Evolutionary conservation across 371 early-diverging fungal species (phyloP).

Genomic region (Batrachochytrium dendrobatidis): DNA sequence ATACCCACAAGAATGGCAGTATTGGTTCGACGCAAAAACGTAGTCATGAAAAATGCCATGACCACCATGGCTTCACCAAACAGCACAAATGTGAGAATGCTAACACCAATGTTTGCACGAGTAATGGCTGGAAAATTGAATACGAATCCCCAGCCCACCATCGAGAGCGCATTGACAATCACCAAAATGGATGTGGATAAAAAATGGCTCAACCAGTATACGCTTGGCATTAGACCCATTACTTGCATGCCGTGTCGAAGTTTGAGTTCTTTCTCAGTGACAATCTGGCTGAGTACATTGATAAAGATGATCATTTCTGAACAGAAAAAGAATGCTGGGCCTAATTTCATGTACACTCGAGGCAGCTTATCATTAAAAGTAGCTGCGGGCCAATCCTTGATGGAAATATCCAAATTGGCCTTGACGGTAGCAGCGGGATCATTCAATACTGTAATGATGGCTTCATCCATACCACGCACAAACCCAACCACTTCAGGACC

Average conservation of each 20-base stretch:
- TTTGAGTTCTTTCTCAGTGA: conserved; percentile 59
- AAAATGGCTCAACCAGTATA: conserved; percentile 58
- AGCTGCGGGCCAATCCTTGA: conserved; percentile 62
- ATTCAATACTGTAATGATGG: conserved; percentile 41
- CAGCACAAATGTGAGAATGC: conserved; percentile 53
- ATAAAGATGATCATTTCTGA: conserved; percentile 52
- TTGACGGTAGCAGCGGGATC: conserved; percentile 24
- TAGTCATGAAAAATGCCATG: conserved; percentile 60
- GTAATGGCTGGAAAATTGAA: conserved; percentile 53
- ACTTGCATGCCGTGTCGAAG: conserved; percentile 62
- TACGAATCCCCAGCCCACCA: conserved; percentile 45
- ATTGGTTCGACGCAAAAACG: conserved; percentile 44
- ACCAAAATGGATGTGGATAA: conserved; percentile 49
- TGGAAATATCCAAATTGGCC: conserved; percentile 35
- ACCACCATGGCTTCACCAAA: conserved; percentile 63
- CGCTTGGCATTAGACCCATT: conserved; percentile 56
- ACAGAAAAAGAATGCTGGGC: conserved; percentile 65
- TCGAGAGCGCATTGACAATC: conserved; percentile 48
- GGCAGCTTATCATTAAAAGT: too few species aligned
- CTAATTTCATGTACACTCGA: conserved; percentile 43
- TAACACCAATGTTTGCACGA: conserved; percentile 44
- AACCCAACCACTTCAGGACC: conserved; percentile 46
- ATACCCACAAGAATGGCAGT: conserved; percentile 56
- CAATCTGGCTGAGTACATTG: conserved; percentile 56
- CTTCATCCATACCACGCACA: conserved; percentile 58